phyloP scores from a whole-genome alignment of 352 stramenopile genomes.

The Globisporangium orthogonon region DNA sequence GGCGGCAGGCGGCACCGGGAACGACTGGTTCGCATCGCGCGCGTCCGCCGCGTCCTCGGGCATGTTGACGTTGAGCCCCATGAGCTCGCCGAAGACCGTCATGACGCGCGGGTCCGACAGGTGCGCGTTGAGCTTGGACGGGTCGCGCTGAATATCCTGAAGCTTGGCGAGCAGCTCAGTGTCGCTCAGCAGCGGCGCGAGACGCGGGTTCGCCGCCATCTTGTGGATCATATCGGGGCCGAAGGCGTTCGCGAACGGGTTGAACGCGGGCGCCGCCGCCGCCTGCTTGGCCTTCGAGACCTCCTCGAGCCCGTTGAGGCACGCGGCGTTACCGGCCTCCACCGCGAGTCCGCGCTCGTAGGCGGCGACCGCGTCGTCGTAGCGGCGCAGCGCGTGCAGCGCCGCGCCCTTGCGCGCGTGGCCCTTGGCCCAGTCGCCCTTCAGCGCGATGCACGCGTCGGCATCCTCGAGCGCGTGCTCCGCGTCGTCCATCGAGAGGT shows the following conservation, averaged over 20 bases:
- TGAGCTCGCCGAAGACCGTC: slow-evolving; percentile 81
- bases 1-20: slow-evolving; percentile 11
- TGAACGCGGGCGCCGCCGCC: slow-evolving; percentile 27
- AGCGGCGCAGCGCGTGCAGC: slow-evolving; percentile 90
- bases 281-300: slow-evolving; percentile 89
- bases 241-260: slow-evolving; percentile 90
- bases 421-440: slow-evolving; percentile 95
- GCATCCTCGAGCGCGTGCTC: slow-evolving; percentile 95
- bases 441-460: slow-evolving; percentile 92
- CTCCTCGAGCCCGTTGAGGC: slow-evolving; percentile 91
- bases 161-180: slow-evolving; percentile 82
- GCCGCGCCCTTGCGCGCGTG: slow-evolving; percentile 97
- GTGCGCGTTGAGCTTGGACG: slow-evolving; percentile 70
- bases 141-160: slow-evolving; percentile 70
- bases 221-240: slow-evolving; percentile 94
- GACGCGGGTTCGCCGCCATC: slow-evolving; percentile 86
- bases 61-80: slow-evolving; percentile 81
- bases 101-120: slow-evolving; percentile 83
- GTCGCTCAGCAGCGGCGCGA: slow-evolving; percentile 89
- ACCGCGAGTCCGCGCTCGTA: slow-evolving; percentile 87
- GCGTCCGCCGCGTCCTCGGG: slow-evolving; percentile 37
- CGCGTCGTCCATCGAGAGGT: slow-evolving; percentile 91
- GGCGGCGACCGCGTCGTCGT: slow-evolving; percentile 78
- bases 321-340: slow-evolving; percentile 89
- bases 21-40: slow-evolving; percentile 19